Evolutionary conservation across 139 green algal species (phyloP), one percentile per base, ranked within the genome.

Genomic region (Chlamydomonas sphaeroides): DNA sequence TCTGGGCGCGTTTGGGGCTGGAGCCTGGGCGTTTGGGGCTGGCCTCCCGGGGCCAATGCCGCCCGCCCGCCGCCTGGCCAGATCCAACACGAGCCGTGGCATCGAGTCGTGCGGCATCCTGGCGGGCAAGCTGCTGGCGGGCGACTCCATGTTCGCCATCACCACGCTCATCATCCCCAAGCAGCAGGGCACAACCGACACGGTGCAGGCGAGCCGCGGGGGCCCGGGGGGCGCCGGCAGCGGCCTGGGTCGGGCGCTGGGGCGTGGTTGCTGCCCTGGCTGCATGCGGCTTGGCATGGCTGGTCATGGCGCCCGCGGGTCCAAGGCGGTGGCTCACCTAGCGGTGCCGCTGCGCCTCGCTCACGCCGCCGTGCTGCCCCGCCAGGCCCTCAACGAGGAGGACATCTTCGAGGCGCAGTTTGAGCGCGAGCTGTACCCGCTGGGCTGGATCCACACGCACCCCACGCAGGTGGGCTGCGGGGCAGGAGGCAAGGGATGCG

Each of bases 391-490:
- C n/a, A 93, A 93, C n/a, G 96, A 98, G 88, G 96, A 98, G 89
- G 95, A 98, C 84, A 94, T 98, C 28, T 98, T 96, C 73, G 93
- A 97, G 65, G 82, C 86, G 30, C 87, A 93, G 79, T 87, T 88
- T 0, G 65, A 84, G 1, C 45, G 87, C 45, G 88, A 90, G 61
- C 85, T 98, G 48, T 98, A 96, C 88, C 92, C 96, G 10, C 71
- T 99, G 42, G 96, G 96, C 57, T 99, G 96, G 96, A 98, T 99
- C 77, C 96, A 99, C 90, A 99, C 97, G 5, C 97, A 99, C 90
- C 97, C 97, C 38, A 95, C 95, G 32, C 95, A 98, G 56, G 56
- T 62, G 56, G 23, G 56, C 23, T 21, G 45, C 45, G 45, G 45
- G n/a, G n/a, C n/a, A n/a, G n/a, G n/a, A n/a, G n/a, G n/a, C n/a